Evolutionary conservation across 2,329 filamentous ascomycete genomes (phyloP).

Genomic region (Monosporascus cannonballus): DNA sequence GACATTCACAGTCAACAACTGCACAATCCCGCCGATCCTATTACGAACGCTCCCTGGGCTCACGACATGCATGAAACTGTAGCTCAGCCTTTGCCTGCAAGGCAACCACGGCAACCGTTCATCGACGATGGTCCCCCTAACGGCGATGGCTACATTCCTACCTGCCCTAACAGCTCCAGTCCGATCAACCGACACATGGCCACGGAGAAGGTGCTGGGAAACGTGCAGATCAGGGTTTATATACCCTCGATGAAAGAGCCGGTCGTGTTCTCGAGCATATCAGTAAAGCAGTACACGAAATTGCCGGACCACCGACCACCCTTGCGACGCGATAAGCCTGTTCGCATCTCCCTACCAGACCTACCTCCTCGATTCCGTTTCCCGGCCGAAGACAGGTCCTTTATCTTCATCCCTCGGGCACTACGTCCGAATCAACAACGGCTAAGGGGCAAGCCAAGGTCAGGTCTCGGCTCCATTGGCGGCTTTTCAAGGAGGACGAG

Average conservation of each 20-base stretch:
- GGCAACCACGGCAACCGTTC: constrained; percentile 37
- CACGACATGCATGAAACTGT: constrained; percentile 87
- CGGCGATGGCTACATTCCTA: constrained; percentile 48
- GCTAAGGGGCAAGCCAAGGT: constrained; percentile 66
- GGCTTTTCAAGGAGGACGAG: constrained; percentile 76
- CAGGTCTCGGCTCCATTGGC: constrained; percentile 61
- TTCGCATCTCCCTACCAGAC: constrained; percentile 83
- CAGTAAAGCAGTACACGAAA: constrained; percentile 86
- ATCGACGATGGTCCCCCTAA: constrained; percentile 46
- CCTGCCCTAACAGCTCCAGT: constrained; percentile 51
- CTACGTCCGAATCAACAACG: constrained; percentile 88
- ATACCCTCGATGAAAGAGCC: constrained; percentile 70
- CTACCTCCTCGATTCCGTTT: constrained; percentile 82
- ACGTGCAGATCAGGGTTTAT: constrained; percentile 76
- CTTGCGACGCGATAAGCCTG: constrained; percentile 90
- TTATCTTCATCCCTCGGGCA: constrained; percentile 95
- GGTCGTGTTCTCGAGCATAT: constrained; percentile 65
- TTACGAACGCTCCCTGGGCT: constrained; percentile 73
- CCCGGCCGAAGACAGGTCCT: constrained; percentile 82
- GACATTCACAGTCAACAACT: constrained; percentile 27
- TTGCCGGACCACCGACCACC: constrained; percentile 92
- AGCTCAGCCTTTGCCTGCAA: constrained; percentile 36
- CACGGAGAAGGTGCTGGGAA: constrained; percentile 76
- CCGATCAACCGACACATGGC: constrained; percentile 75
- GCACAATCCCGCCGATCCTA: constrained; percentile 49